Evolutionary conservation across 805 yeast genomes (phyloP), one percentile per base, ranked within the genome.

Genomic region (Pichia eremophila): DNA sequence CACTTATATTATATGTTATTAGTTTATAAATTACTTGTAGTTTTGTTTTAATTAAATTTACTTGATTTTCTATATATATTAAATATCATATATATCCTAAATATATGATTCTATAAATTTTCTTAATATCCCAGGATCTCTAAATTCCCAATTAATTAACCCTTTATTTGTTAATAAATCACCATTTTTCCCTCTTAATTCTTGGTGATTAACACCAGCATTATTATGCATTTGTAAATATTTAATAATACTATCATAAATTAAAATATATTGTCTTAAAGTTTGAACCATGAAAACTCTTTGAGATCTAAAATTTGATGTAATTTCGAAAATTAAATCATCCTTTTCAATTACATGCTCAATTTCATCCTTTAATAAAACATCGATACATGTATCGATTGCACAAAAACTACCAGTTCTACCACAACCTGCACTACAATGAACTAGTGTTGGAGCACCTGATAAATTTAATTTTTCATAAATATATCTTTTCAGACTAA

Each of bases 401-500:
- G 88, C 78, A 51, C 89, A 79, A 59, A 82, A 83, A 2, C 96
- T 85, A 2, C 99, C 99, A 0, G 98, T 88, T 49, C 99, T 71
- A 18, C 99, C 99, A 60, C 95, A 89, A 0, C 99, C 99, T 1
- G 98, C 98, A 8, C 96, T 87, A 60, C 99, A 91, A 65, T 91
- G 98, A 27, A 85, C 85, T 41, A 88, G 61, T 7, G 81, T 73
- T 19, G 93, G 91, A 12, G 44, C 45, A 2, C 45, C 22, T 17
- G 50, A 45, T 15, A 37, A 15, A 14, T 52, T 34, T 9, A 56
- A 52, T 18, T 47, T 40, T 15, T 54, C 28, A 45, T 55, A 45
- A 28, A 67, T 47, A 32, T 48, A 52, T 9, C 60, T 48, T 46
- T 66, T 66, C 55, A 80, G 57, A 44, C 68, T 66, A 31, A 79